Evolutionary conservation across 2,329 filamentous ascomycete genomes (phyloP).

Genomic region (Beauveria sp.): DNA sequence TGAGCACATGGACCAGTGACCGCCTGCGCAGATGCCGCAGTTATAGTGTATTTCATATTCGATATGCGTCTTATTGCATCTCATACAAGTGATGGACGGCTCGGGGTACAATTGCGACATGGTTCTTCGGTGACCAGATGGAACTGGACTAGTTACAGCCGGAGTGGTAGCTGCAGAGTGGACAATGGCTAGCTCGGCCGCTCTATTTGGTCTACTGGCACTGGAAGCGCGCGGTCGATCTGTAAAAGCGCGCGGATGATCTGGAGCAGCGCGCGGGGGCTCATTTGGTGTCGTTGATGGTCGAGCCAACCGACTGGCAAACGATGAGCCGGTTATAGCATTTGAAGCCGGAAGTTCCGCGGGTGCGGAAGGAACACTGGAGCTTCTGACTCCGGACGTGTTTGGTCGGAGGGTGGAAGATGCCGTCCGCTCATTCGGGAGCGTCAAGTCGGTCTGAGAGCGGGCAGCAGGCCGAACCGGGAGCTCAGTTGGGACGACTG

Average conservation of each 20-base stretch:
- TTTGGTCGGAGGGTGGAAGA: conserved; percentile 29
- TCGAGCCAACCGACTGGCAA: conserved; percentile 7
- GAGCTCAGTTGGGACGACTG: conserved; percentile 32
- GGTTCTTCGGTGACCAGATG: conserved; percentile 30
- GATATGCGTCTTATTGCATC: conserved; percentile 64
- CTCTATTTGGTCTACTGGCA: conserved; percentile 22
- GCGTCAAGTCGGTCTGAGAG: conserved; percentile 57
- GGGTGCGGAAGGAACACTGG: conserved; percentile 24
- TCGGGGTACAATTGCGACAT: conserved; percentile 53
- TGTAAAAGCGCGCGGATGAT: conserved; percentile 12
- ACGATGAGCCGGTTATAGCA: conserved; percentile 1
- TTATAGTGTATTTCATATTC: conserved; percentile 84
- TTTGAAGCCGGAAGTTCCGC: conserved; percentile 12
- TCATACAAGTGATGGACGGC: conserved; percentile 65
- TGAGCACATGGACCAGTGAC: conserved; percentile 71
- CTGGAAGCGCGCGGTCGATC: conserved; percentile 13
- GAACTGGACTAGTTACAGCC: conserved; percentile 20
- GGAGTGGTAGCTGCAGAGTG: conserved; percentile 26
- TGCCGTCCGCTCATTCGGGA: conserved; percentile 34
- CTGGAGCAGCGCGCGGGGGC: conserved; percentile 2
- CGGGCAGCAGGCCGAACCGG: conserved; percentile 45
- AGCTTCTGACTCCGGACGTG: conserved; percentile 35
- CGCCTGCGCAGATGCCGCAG: conserved; percentile 62
- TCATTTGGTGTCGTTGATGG: background rate
- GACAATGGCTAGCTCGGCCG: conserved; percentile 33